phyloP scores from a whole-genome alignment of 1,284 basidiomycete species.

The Singerocomus inundabilis region DNA sequence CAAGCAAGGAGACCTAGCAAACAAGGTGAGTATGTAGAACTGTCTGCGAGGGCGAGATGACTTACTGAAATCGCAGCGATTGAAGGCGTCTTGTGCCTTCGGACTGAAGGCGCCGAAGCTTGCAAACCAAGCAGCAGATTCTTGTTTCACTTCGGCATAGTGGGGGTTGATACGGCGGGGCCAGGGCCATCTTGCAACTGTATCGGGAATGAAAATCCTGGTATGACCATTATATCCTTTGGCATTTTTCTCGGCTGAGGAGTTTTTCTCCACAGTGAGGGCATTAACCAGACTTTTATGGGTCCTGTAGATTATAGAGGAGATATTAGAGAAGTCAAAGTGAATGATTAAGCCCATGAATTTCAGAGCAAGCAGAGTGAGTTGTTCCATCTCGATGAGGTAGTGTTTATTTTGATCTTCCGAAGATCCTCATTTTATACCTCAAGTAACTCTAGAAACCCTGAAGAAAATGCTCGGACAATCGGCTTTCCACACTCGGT shows the following conservation, averaged over 20 bases:
- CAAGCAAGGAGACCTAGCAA: too few relatives aligned
- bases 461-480: too few relatives aligned
- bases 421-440: too few relatives aligned
- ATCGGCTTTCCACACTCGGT: too few relatives aligned
- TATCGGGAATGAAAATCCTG: constrained; percentile 9
- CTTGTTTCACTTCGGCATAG: too few relatives aligned
- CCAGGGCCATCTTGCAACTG: too few relatives aligned
- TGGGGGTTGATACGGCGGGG: too few relatives aligned
- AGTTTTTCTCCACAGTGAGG: background rate
- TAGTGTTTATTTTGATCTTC: too few relatives aligned
- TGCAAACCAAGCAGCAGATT: constrained; percentile 1
- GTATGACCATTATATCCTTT: too few relatives aligned
- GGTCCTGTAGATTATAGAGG: background rate
- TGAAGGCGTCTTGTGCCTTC: constrained; percentile 6
- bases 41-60: background rate
- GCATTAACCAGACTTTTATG: background rate
- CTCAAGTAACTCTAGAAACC: too few relatives aligned
- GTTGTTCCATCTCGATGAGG: background rate
- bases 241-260: background rate
- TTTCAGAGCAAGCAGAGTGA: constrained; percentile 3
- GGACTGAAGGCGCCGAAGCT: constrained; percentile 7
- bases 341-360: background rate
- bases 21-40: background rate
- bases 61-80: too few relatives aligned
- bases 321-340: background rate